Evolutionary conservation across 176 grass and related monocot genomes (phyloP).

Genomic region (Bonia amplexicaulis): DNA sequence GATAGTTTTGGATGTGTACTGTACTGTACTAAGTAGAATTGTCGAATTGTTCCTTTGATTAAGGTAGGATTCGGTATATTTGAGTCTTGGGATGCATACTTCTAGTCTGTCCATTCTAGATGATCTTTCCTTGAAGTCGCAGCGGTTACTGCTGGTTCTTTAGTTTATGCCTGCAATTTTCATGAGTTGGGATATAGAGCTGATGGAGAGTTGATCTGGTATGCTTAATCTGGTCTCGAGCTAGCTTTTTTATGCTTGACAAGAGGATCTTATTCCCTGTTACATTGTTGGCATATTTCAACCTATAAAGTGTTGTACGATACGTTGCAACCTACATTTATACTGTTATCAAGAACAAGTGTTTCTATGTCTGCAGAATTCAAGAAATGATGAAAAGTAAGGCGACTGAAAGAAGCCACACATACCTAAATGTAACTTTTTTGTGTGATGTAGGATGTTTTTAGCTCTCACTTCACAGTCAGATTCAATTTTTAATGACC

Average conservation of each 20-base stretch:
- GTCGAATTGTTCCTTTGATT: not conserved
- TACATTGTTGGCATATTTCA: not conserved
- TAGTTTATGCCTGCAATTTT: not conserved
- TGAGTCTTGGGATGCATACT: not conserved
- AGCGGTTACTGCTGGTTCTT: not conserved
- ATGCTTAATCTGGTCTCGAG: not conserved
- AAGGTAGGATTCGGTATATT: too few species aligned
- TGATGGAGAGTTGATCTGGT: not conserved
- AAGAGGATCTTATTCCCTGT: not conserved
- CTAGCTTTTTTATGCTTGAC: not conserved
- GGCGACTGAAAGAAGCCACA: not conserved
- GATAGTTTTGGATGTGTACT: not conserved
- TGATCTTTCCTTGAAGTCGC: not conserved
- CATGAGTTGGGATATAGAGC: not conserved
- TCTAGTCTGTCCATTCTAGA: not conserved
- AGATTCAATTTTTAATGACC: not conserved
- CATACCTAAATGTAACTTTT: not conserved
- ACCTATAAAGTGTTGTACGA: not conserved
- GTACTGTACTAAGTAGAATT: not conserved
- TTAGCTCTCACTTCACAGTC: not conserved
- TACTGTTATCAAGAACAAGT: not conserved
- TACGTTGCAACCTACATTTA: not conserved
- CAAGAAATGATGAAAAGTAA: not conserved
- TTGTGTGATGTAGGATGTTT: not conserved
- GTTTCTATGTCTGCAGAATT: not conserved